Evolutionary conservation across 148 eudicot species (phyloP).

Genomic region (Rhododendron williamsianum): DNA sequence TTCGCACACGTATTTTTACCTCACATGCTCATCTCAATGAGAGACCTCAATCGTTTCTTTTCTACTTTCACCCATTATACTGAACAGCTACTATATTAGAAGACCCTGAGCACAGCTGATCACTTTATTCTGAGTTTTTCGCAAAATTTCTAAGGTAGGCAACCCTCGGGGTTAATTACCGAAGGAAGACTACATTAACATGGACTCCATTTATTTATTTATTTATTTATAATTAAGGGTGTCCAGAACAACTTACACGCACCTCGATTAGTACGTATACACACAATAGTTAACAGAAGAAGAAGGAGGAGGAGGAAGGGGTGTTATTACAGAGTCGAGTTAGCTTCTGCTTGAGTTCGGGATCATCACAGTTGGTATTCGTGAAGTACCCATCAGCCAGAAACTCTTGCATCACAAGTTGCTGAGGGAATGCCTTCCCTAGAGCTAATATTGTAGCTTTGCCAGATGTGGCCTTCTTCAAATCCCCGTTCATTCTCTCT

Average conservation of each 20-base stretch:
- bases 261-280: background rate
- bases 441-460: slow-evolving; percentile 78
- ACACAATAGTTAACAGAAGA: background rate
- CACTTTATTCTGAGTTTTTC: background rate
- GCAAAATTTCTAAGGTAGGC: background rate
- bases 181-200: background rate
- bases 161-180: background rate
- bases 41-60: background rate
- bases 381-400: slow-evolving; percentile 91
- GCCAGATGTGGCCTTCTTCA: slow-evolving; percentile 43
- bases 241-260: background rate
- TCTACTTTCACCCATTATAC: background rate
- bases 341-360: slow-evolving; percentile 83
- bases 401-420: slow-evolving; percentile 94
- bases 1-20: background rate
- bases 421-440: slow-evolving; percentile 97
- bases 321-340: slow-evolving; percentile 66
- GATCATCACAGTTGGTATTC: slow-evolving; percentile 86
- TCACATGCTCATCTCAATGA: background rate
- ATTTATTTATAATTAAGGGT: too few species aligned
- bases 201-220: background rate
- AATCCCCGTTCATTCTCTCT: slow-evolving; percentile 19
- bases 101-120: too few species aligned
- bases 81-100: background rate
- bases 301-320: background rate